Evolutionary conservation across 2,329 filamentous ascomycete species (phyloP), one percentile per base, ranked within the genome.

Genomic region (Diaporthe sp.): DNA sequence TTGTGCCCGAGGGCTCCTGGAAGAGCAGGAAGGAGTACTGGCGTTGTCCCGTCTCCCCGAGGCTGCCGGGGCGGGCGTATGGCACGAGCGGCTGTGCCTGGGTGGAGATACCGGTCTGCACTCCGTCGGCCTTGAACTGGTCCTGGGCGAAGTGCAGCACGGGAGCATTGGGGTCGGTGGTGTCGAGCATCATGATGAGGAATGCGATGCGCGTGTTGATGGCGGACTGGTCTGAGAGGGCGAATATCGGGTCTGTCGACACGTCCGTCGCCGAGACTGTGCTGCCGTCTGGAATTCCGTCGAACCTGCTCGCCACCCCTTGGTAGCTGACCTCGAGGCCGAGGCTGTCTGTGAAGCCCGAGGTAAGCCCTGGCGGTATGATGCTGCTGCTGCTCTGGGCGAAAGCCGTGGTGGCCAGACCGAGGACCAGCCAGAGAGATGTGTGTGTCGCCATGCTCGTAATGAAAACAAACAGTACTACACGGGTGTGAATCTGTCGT

Each of bases 171-270:
- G 49, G 13, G 65, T 69, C 65, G 22, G 65, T 69, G 46, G 65
- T 69, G 65, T 69, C 65, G n/a, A 69, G 65, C 65, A 69, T 69
- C 49, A 69, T 69, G 49, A 69, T 15, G 15, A 69, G 34, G 65
- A 69, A 69, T 10, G 31, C 13, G 49, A 69, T 42, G 31, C 65
- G 65, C 49, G 65, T 69, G 49, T 69, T 69, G 22, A 69, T 5
- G 31, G 49, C 65, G 4, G 65, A 69, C 65, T 69, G 49, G 28
- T 69, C 65, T 3, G 46, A 55, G 49, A 69, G 65, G 15, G 65
- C 65, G 9, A 69, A 69, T 8, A 69, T 12, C 0, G 65, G 65
- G 65, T 55, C 49, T 4, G 65, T 42, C 49, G 65, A 42, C n/a
- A 42, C 65, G 8, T 17, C 22, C n/a, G 65, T n/a, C 34, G 49